Evolutionary conservation across 495 filamentous ascomycete species (phyloP), one percentile per base, ranked within the genome.

Genomic region (Echria macrotheca): DNA sequence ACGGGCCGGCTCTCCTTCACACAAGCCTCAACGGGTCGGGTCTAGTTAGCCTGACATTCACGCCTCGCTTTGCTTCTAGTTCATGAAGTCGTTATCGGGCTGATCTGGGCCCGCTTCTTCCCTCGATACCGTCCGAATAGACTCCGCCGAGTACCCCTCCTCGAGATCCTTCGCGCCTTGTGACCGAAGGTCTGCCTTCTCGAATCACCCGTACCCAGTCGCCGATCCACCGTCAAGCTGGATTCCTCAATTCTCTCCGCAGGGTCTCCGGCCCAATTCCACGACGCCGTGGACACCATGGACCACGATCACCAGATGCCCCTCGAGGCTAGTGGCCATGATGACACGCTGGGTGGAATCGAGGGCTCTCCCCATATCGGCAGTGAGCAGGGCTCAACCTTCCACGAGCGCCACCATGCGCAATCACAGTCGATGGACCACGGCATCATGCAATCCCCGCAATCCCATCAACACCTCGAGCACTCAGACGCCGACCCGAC

Each of bases 251-350:
- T 63, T 3, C 49, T 71, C 14, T 67, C 68, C 14, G 60, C 66
- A 53, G 74, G 70, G 61, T 72, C 74, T 53, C 62, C 66, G 52
- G 72, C 60, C 64, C 70, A 75, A 51, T 76, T 73, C 52, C 70
- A 70, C 68, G 68, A 73, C 73, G 64, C 69, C 39, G 54, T 76
- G 53, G 70, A 71, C 56, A 73, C 58, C 49, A 74, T 71, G 72
- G 73, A 75, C 49, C 73, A 65, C 24, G 69, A 75, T 36, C 67
- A 60, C 42, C 40, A 32, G 24, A 24, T 32, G 25, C 21, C 31
- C 28, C 43, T 44, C 47, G 36, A 40, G 31, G 42, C 26, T 19
- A n/a, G n/a, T n/a, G 38, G 21, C 36, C 59, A 66, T 49, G 72
- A 75, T 36, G 70, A 69, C 47, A 64, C 64, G 25, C 57, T 69